Conservation (phyloP, 2,329 filamentous ascomycete species). For the Aspergillus arachidicola region DNA sequence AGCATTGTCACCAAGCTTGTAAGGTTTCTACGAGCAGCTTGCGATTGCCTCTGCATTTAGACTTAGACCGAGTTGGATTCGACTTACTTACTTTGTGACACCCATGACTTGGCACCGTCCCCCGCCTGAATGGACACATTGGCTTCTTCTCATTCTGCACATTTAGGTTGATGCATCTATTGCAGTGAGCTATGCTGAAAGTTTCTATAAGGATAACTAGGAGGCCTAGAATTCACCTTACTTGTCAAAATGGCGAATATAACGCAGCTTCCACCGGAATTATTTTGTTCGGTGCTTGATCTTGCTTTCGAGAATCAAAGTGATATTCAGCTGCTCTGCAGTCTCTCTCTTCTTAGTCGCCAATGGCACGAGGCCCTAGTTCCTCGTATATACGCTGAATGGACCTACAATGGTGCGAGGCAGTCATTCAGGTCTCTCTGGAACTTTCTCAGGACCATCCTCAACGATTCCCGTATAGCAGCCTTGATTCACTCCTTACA, state of each 20-base stretch:
- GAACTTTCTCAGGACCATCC: slow-evolving; percentile 7
- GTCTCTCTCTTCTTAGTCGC: neutral
- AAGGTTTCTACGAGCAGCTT: neutral
- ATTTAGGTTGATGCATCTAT: neutral
- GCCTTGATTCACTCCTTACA: slow-evolving; percentile 1
- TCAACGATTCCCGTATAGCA: neutral
- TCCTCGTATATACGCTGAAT: slow-evolving; percentile 1
- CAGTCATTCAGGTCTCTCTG: slow-evolving; percentile 8
- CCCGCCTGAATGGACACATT: neutral
- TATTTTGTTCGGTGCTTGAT: neutral
- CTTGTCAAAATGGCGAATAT: neutral
- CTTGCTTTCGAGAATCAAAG: neutral
- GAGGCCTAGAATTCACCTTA: neutral
- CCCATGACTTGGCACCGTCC: neutral
- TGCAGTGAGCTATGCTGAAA: neutral
- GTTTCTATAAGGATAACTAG: neutral
- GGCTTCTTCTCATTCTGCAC: neutral
- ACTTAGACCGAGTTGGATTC: neutral
- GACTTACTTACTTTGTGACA: neutral
- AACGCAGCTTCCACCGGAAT: neutral
- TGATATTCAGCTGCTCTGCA: neutral
- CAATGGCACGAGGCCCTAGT: neutral
- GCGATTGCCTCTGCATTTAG: neutral
- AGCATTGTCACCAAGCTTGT: neutral
- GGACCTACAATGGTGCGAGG: slow-evolving; percentile 12